Base-by-base conservation (phyloP, 371 early-diverging fungal species). In the Lichtheimia ornata region DNA sequence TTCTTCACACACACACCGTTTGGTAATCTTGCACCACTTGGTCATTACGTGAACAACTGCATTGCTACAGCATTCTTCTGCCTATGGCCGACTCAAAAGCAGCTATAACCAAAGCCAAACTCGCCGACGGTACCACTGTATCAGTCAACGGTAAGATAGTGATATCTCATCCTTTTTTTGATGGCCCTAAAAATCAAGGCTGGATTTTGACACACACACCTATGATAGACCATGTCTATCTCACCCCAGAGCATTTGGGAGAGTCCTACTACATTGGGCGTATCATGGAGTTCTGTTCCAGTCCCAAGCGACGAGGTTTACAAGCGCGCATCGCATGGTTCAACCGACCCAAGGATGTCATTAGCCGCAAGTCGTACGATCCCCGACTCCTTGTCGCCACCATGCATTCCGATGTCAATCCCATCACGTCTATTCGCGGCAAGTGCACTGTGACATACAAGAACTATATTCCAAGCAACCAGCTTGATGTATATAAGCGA, bases 401-500 rank as follows among this genome's bases (percentile, higher is more conserved):
- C 28, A 94, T 95, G 94, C 89, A 94, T 74, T 86, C 91, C 14
- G 94, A 94, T 65, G 66, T 91, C 66, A 89, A 92, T 59, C 91
- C 93, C n/a, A 77, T 94, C 1, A 80, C 89, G 7, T 81, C 86
- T 58, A 93, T 95, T 67, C 84, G 87, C 45, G 93, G 93, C 49
- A 91, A 89, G 61, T 94, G 95, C 67, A 67, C 64, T 22, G 89
- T 94, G 22, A 71, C 73, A 9, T 95, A 95, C 63, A 79, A 78
- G 12, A 62, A 84, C 43, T 85, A 92, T 61, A 87, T 94, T 42
- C 69, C 76, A 20, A 65, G 71, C 28, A 73, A 72, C 5, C 77
- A 86, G 43, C 60, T 90, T 45, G 90, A 88, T 3, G 58, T 64
- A 0, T 90, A 89, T 62, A 75, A 76, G 55, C 65, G 70, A 27